Conservation (phyloP, 2,329 filamentous ascomycete genomes). For the Alternaria brassicae region DNA sequence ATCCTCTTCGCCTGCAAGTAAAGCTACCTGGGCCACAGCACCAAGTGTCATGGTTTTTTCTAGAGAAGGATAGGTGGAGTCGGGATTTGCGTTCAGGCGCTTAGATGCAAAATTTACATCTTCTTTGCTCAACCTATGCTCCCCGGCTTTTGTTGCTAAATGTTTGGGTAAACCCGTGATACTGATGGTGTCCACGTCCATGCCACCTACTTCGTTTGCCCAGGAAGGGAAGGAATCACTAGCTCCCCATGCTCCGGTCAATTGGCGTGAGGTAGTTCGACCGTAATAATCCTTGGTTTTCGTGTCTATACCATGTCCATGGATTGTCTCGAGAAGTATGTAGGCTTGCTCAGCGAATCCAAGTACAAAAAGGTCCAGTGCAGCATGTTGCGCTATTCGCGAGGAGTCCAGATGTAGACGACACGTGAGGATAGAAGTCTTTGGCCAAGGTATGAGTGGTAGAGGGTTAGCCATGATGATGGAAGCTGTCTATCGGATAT, state of each 20-base stretch:
- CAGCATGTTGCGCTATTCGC: background rate
- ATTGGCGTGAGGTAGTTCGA: background rate
- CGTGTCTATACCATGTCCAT: background rate
- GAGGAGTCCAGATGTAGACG: background rate
- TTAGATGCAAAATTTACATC: background rate
- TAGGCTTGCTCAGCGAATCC: slow-evolving; percentile 4
- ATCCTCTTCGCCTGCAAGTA: background rate
- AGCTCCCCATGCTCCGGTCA: background rate
- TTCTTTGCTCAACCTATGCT: background rate
- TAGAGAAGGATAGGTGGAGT: background rate
- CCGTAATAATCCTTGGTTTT: background rate
- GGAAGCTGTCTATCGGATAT: background rate
- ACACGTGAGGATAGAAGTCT: slow-evolving; percentile 1
- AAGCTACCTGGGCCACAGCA: background rate
- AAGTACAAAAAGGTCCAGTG: slow-evolving; percentile 7
- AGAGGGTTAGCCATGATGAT: slow-evolving; percentile 1
- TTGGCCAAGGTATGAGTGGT: slow-evolving; percentile 8
- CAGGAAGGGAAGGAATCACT: background rate
- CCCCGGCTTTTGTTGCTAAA: background rate
- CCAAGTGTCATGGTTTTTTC: background rate
- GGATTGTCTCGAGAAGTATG: background rate
- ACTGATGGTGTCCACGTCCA: background rate
- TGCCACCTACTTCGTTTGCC: background rate
- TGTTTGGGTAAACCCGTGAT: background rate
- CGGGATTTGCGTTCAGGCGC: background rate